Conservation (phyloP, 495 filamentous ascomycete species). For the Acidiella bohemica region DNA sequence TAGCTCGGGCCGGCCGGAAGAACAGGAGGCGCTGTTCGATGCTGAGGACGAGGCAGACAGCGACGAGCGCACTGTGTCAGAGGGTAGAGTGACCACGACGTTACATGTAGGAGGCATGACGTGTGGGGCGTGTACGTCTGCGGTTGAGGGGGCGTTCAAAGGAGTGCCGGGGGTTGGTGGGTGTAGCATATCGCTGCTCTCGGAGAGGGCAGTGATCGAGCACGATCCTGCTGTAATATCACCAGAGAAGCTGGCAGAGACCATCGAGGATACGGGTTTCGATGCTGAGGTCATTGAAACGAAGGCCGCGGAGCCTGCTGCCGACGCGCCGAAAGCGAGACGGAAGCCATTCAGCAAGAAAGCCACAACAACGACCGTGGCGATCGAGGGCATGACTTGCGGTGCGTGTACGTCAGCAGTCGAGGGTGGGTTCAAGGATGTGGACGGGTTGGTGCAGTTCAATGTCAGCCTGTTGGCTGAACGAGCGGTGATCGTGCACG, state of each 20-base stretch:
- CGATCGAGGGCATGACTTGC: constrained; percentile 91
- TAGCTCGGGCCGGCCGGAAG: constrained; percentile 52
- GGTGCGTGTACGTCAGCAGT: constrained; percentile 89
- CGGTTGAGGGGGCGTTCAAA: constrained; percentile 70
- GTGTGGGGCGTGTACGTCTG: constrained; percentile 85
- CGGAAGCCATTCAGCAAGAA: constrained; percentile 18
- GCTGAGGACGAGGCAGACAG: constrained; percentile 19
- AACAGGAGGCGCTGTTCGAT: constrained; percentile 10
- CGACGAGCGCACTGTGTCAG: constrained; percentile 14
- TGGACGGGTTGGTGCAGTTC: constrained; percentile 70
- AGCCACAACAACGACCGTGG: constrained; percentile 59
- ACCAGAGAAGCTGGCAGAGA: constrained; percentile 62
- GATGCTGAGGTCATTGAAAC: constrained; percentile 32
- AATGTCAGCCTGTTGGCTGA: constrained; percentile 89
- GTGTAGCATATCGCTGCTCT: constrained; percentile 37
- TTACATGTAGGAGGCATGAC: constrained; percentile 95
- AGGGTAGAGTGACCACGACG: constrained; percentile 52
- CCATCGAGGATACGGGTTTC: constrained; percentile 34
- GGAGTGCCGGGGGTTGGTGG: constrained; percentile 31
- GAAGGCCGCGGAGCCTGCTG: constrained; percentile 9
- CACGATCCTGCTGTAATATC: constrained; percentile 34
- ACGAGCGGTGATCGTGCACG: constrained; percentile 78
- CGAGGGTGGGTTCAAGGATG: constrained; percentile 64
- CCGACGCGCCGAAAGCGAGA: constrained; percentile 3
- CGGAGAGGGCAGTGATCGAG: constrained; percentile 45